These are phyloP conservation scores for Kwoniella botswanensis DNA, from an alignment of 768 basidiomycete species.

Conservation along the genomic window DNA sequence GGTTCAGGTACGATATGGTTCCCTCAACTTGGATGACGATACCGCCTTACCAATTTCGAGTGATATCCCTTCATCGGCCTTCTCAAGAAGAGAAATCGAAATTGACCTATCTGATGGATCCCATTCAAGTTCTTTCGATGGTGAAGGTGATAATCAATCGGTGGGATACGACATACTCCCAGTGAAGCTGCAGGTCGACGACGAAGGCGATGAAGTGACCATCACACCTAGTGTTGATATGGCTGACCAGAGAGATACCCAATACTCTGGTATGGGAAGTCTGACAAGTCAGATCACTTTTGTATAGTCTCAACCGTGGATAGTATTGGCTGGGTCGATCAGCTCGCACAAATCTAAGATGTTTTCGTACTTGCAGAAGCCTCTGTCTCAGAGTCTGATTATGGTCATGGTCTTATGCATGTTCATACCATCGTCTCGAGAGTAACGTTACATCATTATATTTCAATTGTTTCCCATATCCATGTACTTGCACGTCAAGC, in stretches of 20 bases:
- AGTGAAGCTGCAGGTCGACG: neutral
- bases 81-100: neutral
- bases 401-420: neutral
- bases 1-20: constrained; percentile 3
- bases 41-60: constrained; percentile 1
- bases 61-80: constrained; percentile 7
- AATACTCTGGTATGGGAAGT: neutral
- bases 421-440: neutral
- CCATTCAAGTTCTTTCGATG: neutral
- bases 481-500: constrained; percentile 1
- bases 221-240: neutral
- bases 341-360: too few relatives aligned
- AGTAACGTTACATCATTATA: neutral
- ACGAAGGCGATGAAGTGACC: neutral
- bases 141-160: neutral
- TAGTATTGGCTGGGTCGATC: too few relatives aligned
- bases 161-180: neutral
- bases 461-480: neutral
- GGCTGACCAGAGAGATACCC: neutral
- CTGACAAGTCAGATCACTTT: neutral
- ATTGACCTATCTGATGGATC: neutral
- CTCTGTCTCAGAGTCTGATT: too few relatives aligned
- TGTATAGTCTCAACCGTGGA: neutral
- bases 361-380: too few relatives aligned
- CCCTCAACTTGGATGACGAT: constrained; percentile 30